These are phyloP conservation scores for Nemania sp. DNA, from an alignment of 2,329 filamentous ascomycete genomes.

Conservation along the genomic window DNA sequence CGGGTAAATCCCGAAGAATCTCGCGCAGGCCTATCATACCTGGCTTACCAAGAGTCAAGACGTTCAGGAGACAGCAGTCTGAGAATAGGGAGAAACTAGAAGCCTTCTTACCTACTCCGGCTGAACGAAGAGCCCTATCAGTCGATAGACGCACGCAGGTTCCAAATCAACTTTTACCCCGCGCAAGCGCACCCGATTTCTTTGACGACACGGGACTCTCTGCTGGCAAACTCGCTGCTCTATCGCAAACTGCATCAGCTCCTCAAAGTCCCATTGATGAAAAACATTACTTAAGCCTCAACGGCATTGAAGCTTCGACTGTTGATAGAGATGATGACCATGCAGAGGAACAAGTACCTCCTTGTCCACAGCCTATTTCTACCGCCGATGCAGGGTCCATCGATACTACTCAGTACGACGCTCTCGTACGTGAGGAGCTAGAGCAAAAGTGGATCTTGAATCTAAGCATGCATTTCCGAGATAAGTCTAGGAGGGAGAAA, in stretches of 20 bases:
- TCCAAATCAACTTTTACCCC: constrained; percentile 55
- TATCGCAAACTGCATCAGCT: constrained; percentile 46
- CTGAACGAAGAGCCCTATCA: constrained; percentile 79
- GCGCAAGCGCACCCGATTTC: constrained; percentile 63
- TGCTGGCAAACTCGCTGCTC: constrained; percentile 42
- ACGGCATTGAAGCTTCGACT: constrained; percentile 39
- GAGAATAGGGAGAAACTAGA: constrained; percentile 81
- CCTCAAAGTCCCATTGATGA: constrained; percentile 53
- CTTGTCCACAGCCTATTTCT: constrained; percentile 40
- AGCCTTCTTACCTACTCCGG: constrained; percentile 70
- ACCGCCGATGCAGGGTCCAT: constrained; percentile 60
- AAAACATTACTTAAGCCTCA: constrained; percentile 48
- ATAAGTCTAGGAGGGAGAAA: constrained; percentile 92
- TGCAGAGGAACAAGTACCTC: constrained; percentile 40
- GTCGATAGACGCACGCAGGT: constrained; percentile 64
- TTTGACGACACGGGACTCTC: constrained; percentile 51
- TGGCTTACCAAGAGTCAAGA: constrained; percentile 79
- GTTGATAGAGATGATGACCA: constrained; percentile 48
- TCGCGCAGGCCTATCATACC: constrained; percentile 78
- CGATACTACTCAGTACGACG: constrained; percentile 68
- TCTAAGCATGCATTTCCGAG: constrained; percentile 96
- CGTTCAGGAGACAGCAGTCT: constrained; percentile 85
- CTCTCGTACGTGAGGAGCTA: constrained; percentile 80
- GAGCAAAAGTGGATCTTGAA: constrained; percentile 95
- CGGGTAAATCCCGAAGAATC: constrained; percentile 57